Evolutionary conservation across 2,329 filamentous ascomycete genomes (phyloP).

Genomic region (Sphaceloma murrayae): DNA sequence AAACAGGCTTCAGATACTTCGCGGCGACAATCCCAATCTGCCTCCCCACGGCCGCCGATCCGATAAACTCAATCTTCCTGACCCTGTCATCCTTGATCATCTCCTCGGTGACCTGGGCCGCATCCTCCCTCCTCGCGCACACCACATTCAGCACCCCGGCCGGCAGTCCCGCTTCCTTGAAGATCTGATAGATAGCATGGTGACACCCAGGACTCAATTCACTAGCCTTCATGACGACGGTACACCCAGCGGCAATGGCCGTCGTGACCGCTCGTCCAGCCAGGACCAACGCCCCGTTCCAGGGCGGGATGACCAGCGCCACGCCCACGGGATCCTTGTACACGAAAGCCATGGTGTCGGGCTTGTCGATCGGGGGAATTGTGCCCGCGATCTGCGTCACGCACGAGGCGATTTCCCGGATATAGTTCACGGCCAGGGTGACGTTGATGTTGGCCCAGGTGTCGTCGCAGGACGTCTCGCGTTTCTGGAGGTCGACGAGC

Average conservation of each 20-base stretch:
- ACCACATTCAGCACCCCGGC: conserved; percentile 43
- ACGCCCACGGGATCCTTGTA: conserved; percentile 60
- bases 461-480: conserved; percentile 33
- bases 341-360: conserved; percentile 29
- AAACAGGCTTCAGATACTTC: conserved; percentile 35
- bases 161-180: conserved; percentile 37
- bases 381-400: conserved; percentile 19
- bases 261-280: conserved; percentile 37
- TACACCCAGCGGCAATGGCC: conserved; percentile 37
- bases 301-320: conserved; percentile 42
- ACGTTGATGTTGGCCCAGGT: conserved; percentile 27
- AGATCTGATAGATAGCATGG: conserved; percentile 31
- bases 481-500: conserved; percentile 25
- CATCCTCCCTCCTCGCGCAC: conserved; percentile 48
- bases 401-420: conserved; percentile 26
- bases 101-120: conserved; percentile 38
- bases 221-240: conserved; percentile 34
- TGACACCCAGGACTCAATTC: conserved; percentile 36
- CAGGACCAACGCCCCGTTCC: conserved; percentile 40
- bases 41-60: conserved; percentile 23
- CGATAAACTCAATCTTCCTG: conserved; percentile 30
- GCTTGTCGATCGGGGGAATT: conserved; percentile 23
- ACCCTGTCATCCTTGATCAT: conserved; percentile 32
- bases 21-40: conserved; percentile 26
- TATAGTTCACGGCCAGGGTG: conserved; percentile 26